A percentile compares a stretch with the other conserved stretches of the same genome.
Evolutionary conservation across 2,329 filamentous ascomycete genomes (phyloP).

Genomic region (Neofusicoccum ribis): DNA sequence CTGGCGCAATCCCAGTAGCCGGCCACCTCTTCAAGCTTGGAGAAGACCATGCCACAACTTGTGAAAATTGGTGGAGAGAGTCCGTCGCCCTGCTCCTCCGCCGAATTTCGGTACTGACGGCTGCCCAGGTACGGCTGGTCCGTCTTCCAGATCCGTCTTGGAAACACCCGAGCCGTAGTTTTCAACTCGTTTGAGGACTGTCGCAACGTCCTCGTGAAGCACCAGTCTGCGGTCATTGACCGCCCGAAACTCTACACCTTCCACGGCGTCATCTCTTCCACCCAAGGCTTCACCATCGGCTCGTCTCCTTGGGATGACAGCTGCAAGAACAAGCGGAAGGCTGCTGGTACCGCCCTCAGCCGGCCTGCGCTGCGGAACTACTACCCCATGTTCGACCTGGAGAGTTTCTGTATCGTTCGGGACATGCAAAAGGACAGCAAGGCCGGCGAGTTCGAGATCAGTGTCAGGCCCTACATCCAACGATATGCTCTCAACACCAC

Average conservation of each 20-base stretch:
- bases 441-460: constrained; percentile 45
- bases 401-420: constrained; percentile 52
- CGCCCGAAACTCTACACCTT: constrained; percentile 55
- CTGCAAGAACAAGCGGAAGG: constrained; percentile 56
- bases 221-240: constrained; percentile 54
- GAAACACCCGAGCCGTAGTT: constrained; percentile 55
- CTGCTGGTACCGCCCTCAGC: constrained; percentile 50
- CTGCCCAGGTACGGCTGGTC: constrained; percentile 46
- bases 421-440: constrained; percentile 49
- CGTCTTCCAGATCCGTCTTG: constrained; percentile 55
- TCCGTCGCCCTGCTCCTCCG: constrained; percentile 22
- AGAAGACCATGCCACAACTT: constrained; percentile 55
- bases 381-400: constrained; percentile 56
- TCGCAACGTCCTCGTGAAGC: constrained; percentile 51
- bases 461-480: constrained; percentile 54
- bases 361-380: constrained; percentile 50
- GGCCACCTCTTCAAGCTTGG: constrained; percentile 55
- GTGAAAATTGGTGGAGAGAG: constrained; percentile 52
- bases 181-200: constrained; percentile 56
- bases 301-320: constrained; percentile 55
- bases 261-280: constrained; percentile 54
- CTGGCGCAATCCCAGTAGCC: constrained; percentile 51
- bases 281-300: constrained; percentile 59
- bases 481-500: constrained; percentile 57
- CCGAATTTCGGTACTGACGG: constrained; percentile 25